phyloP scores from a whole-genome alignment of 2,329 filamentous ascomycete genomes.

The Zasmidium angulare region DNA sequence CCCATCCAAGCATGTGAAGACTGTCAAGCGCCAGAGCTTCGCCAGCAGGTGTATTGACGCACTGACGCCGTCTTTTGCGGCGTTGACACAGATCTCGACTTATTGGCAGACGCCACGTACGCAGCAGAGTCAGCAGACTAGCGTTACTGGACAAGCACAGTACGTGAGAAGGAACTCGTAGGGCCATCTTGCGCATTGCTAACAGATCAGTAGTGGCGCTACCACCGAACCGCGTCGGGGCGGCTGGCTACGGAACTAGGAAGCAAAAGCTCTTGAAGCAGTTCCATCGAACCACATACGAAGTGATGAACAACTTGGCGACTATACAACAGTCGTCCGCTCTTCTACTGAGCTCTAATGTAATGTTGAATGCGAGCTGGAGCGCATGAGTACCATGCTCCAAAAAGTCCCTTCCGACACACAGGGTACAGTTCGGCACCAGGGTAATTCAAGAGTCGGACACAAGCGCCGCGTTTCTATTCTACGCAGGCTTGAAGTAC shows the following conservation, averaged over 20 bases:
- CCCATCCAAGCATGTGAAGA: neutral
- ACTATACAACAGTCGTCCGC: neutral
- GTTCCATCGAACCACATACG: neutral
- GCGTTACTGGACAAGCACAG: no score
- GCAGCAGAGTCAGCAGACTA: neutral
- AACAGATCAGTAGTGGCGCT: no score
- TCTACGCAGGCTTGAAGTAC: constrained; percentile 60
- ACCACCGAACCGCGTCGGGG: no score
- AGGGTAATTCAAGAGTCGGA: neutral
- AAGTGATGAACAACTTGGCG: neutral
- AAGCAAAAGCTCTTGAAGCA: neutral
- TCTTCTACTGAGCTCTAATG: neutral
- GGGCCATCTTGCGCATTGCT: no score
- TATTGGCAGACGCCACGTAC: neutral
- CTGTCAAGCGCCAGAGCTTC: neutral
- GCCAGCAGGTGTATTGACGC: neutral
- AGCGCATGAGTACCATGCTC: neutral
- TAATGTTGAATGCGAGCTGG: neutral
- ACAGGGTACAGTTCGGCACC: neutral
- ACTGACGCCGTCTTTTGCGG: neutral
- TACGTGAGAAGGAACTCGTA: no score
- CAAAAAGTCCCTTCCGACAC: neutral
- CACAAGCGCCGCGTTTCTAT: neutral
- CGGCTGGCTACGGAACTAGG: no score
- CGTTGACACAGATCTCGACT: neutral